Base-by-base conservation (phyloP, 1,284 basidiomycete genomes). In the Ceratobasidium sp. region DNA sequence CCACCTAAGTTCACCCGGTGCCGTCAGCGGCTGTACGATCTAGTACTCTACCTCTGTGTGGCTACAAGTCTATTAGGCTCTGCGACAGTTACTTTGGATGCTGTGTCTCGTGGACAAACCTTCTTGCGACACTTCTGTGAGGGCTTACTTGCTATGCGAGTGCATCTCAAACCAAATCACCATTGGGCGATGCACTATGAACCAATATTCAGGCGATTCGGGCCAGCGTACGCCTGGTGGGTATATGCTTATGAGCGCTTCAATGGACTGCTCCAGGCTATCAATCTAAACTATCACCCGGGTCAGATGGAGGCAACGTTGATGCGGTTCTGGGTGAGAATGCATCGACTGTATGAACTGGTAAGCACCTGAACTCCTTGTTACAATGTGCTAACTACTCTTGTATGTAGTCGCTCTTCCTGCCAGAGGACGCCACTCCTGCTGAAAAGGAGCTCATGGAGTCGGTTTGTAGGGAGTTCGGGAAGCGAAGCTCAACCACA, bases 161-260 rank as follows among this genome's bases (percentile, higher is more conserved):
- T 79, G 42, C 73, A 78, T 5, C 80, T 84, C 0, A 80, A 80
- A 0, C 82, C 83, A 33, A 85, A 85, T 70, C 82, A 84, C 62
- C 84, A 85, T 68, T 78, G 83, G 2, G 75, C 80, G 9, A 83
- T 83, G 82, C 85, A 85, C 70, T 83, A 81, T 68, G 38, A 64
- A 3, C 68, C 77, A 0, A 80, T 84, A 50, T 81, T 86, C 69
- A 54, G 80, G 17, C 73, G 67, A 5, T 84, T 83, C 80, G 84
- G 84, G 1, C 85, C 86, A 6, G 81, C 83, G 0, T 85, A 86
- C 59, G 82, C 80, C 1, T 86, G 84, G 84, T 86, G 85, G 85
- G 79, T 85, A 0, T 86, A 84, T 77, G 82, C 83, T 1, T 85
- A 83, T 76, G 84, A 86, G 69, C 78, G 83, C 1, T 84, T 84